A percentile compares a stretch with the other conserved stretches of the same genome.
Evolutionary conservation across 768 basidiomycete genomes (phyloP).

Genomic region (Mycena metata): DNA sequence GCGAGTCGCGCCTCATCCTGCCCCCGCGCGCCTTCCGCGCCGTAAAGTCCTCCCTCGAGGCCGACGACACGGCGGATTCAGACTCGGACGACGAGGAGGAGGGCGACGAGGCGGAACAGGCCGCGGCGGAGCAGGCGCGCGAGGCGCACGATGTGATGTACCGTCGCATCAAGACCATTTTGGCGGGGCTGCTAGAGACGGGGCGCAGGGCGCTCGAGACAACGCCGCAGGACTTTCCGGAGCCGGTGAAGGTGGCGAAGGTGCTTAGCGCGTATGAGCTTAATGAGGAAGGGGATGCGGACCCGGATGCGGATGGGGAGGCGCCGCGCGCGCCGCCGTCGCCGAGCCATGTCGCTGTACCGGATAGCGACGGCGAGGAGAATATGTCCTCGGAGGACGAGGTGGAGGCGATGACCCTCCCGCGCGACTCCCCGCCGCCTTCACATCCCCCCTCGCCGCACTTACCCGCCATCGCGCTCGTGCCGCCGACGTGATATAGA

Average conservation of each 20-base stretch:
- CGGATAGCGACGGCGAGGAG: constrained; percentile 36
- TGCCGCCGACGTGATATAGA: too few species aligned
- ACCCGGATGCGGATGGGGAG: constrained; percentile 42
- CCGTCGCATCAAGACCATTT: constrained; percentile 69
- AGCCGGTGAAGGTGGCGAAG: constrained; percentile 65
- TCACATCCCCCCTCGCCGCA: constrained; percentile 46
- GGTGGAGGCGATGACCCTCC: constrained; percentile 55
- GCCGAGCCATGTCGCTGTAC: constrained; percentile 40
- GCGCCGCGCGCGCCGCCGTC: constrained; percentile 36
- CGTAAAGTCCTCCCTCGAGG: constrained; percentile 63
- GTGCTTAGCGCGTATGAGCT: constrained; percentile 83
- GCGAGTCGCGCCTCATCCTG: constrained; percentile 84
- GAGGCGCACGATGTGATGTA: constrained; percentile 69
- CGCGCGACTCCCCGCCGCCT: constrained; percentile 41
- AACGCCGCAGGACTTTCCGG: constrained; percentile 65
- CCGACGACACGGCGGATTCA: constrained; percentile 59
- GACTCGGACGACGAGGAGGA: constrained; percentile 65
- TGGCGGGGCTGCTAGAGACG: constrained; percentile 72
- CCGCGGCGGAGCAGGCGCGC: constrained; percentile 48
- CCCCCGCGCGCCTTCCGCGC: constrained; percentile 75
- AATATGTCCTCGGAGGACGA: constrained; percentile 54
- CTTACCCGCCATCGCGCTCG: constrained; percentile 49
- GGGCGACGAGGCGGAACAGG: constrained; percentile 58
- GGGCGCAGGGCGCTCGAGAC: constrained; percentile 75
- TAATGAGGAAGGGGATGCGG: constrained; percentile 25